Conservation (phyloP, 176 grass and related monocot genomes). For the Triticum aestivum region DNA sequence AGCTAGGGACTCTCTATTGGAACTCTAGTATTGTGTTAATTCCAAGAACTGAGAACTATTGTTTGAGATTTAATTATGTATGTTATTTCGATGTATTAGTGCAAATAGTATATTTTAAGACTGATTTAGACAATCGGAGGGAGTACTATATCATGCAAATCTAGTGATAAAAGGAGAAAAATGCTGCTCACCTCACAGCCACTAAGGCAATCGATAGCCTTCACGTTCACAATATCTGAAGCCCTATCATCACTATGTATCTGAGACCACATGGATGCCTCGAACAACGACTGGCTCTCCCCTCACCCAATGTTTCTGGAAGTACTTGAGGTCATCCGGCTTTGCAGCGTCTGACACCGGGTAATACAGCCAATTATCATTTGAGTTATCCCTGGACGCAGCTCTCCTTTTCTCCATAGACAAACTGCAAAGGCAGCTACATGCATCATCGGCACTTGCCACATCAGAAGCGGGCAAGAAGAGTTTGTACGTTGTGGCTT, state of each 20-base stretch:
- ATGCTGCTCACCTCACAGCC: neutral
- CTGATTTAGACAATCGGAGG: too few relatives aligned
- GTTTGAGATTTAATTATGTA: too few relatives aligned
- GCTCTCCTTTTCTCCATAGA: neutral
- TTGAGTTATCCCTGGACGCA: slow-evolving; percentile 31
- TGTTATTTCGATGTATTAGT: too few relatives aligned
- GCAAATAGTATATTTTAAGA: too few relatives aligned
- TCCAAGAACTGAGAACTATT: too few relatives aligned
- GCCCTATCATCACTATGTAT: neutral
- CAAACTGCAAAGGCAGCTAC: too few relatives aligned
- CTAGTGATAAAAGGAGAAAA: neutral
- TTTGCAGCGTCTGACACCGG: slow-evolving; percentile 25
- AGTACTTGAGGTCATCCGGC: slow-evolving; percentile 42
- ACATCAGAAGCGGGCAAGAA: neutral
- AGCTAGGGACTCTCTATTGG: too few relatives aligned
- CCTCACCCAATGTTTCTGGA: slow-evolving; percentile 57
- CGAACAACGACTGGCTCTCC: slow-evolving; percentile 61
- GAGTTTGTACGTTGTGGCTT: neutral
- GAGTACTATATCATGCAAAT: too few relatives aligned
- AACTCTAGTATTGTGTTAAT: too few relatives aligned
- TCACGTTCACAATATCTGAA: neutral
- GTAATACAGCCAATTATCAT: slow-evolving; percentile 53
- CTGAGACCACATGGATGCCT: slow-evolving; percentile 50
- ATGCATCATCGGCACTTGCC: neutral
- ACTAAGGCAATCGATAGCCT: neutral